Evolutionary conservation across 2,329 filamentous ascomycete genomes (phyloP).

Genomic region (Verticillium klebahnii): DNA sequence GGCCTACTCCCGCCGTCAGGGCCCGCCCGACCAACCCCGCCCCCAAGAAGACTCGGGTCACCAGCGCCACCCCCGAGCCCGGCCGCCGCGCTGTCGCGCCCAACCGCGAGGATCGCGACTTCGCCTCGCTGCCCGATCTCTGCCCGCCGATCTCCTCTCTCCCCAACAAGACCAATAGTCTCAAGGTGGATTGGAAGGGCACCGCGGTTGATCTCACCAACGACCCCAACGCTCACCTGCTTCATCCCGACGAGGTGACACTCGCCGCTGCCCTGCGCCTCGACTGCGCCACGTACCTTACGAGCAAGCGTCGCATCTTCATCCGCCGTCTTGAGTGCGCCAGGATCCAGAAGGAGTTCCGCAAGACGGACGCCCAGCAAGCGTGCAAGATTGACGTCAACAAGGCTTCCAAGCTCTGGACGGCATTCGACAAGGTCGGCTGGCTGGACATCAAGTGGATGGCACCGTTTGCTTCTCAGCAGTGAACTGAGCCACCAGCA

Average conservation of each 20-base stretch:
- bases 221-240: constrained; percentile 64
- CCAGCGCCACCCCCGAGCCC: constrained; percentile 45
- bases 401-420: constrained; percentile 91
- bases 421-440: constrained; percentile 79
- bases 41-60: constrained; percentile 17
- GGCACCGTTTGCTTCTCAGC: constrained; percentile 20
- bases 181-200: constrained; percentile 87
- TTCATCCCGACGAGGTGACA: constrained; percentile 73
- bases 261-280: constrained; percentile 77
- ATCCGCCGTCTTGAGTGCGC: constrained; percentile 65
- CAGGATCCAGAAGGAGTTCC: constrained; percentile 72
- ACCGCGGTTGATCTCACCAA: constrained; percentile 69
- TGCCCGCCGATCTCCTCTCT: constrained; percentile 66
- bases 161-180: constrained; percentile 59
- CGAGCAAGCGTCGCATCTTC: constrained; percentile 91
- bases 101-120: constrained; percentile 80
- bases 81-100: constrained; percentile 51
- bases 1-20: constrained; percentile 12
- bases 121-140: constrained; percentile 64
- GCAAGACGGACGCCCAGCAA: constrained; percentile 92
- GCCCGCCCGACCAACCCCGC: constrained; percentile 17
- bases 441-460: constrained; percentile 64
- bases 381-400: constrained; percentile 99
- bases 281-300: constrained; percentile 83
- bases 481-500: background rate